phyloP scores from a whole-genome alignment of 257 asterid species.

The Gentiana dahurica region DNA sequence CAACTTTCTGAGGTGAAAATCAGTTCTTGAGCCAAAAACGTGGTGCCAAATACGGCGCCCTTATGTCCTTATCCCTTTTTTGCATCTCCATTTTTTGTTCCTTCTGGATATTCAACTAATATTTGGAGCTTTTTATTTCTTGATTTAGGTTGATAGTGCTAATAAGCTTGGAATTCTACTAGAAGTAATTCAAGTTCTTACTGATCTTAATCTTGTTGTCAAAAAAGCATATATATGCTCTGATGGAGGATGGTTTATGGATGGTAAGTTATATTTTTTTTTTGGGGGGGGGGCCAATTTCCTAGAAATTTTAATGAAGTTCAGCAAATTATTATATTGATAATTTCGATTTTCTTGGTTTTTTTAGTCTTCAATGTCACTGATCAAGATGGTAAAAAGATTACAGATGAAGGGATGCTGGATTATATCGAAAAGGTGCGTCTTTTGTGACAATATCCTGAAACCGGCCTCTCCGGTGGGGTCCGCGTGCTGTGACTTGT shows the following conservation, averaged over 20 bases:
- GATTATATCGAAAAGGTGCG: constrained; percentile 55
- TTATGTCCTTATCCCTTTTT: constrained; percentile 1
- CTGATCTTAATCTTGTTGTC: constrained; percentile 79
- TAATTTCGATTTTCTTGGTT: not conserved
- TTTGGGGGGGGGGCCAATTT: not conserved
- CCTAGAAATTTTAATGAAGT: too few relatives aligned
- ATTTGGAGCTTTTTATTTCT: not conserved
- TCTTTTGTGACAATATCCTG: not conserved
- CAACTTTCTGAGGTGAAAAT: too few relatives aligned
- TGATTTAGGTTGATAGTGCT: constrained; percentile 85
- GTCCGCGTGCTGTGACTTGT: too few relatives aligned
- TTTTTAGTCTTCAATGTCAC: constrained; percentile 56
- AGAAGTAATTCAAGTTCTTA: constrained; percentile 86
- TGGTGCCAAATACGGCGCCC: too few relatives aligned
- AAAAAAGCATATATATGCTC: constrained; percentile 87
- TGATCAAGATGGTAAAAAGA: constrained; percentile 45
- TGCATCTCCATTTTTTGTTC: not conserved
- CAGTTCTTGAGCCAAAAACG: too few relatives aligned
- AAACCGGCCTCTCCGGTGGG: not conserved
- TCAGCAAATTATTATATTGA: not conserved
- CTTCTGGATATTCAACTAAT: not conserved
- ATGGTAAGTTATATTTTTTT: constrained; percentile 41
- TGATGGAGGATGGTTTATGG: constrained; percentile 99
- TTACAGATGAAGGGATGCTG: constrained; percentile 45
- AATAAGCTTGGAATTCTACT: constrained; percentile 88